Base-by-base conservation (phyloP, 1,284 basidiomycete genomes). In the Tilletia indica region DNA sequence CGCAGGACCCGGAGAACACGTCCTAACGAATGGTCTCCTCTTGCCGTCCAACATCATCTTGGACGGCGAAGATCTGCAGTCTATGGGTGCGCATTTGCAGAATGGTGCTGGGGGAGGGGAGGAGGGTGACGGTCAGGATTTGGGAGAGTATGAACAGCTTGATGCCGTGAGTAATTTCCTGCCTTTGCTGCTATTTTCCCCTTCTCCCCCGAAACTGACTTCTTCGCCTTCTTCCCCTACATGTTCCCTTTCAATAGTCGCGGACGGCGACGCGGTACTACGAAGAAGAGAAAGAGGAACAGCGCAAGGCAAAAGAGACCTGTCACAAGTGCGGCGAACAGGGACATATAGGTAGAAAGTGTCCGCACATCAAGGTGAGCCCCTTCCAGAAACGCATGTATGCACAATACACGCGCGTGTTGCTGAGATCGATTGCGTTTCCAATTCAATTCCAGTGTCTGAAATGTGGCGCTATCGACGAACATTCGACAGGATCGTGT, bases 391-490 rank as follows among this genome's bases (percentile, higher is more conserved):
- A 31, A 31, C 2, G 25, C 25, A 31, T 31, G 25, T 31, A 31
- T 31, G 25, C 25, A 31, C 25, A 31, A 31, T 31, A 31, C 25
- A 31, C 25, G 25, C 25, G 25, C 25, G 25, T 31, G 25, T 31
- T 31, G 25, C 25, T 31, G 25, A 31, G 25, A 31, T 31, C 25
- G 25, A 31, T 31, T 31, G 25, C 25, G 25, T 31, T 31, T 31
- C 25, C 25, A 31, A 31, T 31, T 34, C 61, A 56, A 42, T 49
- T 58, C 39, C 73, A 96, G 93, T 97, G 94, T 82, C 85, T 92
- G 42, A 93, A 91, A 11, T 97, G 94, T 80, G 94, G 94, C 69
- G 92, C 89, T 19, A 88, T 91, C 70, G 90, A 96, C 80, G 92
- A 94, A 74, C 94, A 97, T 82, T 86, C 88, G 5, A 92, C 93